Evolutionary conservation across 331 rosid genomes (phyloP).

Genomic region (Cydonia oblonga): DNA sequence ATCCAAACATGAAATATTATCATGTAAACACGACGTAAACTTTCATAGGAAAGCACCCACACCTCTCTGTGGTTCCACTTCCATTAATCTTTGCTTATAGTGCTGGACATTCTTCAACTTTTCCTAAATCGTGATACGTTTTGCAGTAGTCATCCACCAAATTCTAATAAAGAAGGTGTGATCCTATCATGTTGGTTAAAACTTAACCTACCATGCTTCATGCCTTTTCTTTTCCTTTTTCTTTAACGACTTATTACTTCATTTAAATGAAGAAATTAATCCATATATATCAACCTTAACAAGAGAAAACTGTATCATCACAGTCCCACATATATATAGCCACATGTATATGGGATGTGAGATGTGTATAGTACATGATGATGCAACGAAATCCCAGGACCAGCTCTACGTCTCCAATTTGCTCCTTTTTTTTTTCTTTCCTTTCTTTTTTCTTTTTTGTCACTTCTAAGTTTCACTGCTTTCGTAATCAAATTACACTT

Average conservation of each 20-base stretch:
- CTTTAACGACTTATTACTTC: background rate
- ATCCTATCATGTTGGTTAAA: background rate
- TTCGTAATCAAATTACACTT: background rate
- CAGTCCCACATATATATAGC: background rate
- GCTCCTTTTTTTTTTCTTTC: background rate
- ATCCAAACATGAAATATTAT: slow-evolving; percentile 7
- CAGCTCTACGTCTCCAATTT: background rate
- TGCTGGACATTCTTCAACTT: slow-evolving; percentile 6
- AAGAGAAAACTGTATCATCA: background rate
- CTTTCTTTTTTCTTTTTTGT: background rate
- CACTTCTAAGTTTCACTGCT: background rate
- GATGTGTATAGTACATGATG: background rate
- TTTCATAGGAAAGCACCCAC: slow-evolving; percentile 9
- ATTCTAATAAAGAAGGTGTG: background rate
- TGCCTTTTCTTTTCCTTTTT: background rate
- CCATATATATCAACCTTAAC: background rate
- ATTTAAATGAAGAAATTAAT: background rate
- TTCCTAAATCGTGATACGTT: background rate
- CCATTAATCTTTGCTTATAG: slow-evolving; percentile 1
- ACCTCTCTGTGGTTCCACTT: background rate
- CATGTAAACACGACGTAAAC: background rate
- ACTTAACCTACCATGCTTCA: background rate
- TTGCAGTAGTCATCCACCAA: slow-evolving; percentile 4
- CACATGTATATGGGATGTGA: background rate
- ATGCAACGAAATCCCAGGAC: background rate